These are phyloP conservation scores for Metschnikowia bowlesiae DNA, from an alignment of 805 yeast genomes.

Conservation along the genomic window DNA sequence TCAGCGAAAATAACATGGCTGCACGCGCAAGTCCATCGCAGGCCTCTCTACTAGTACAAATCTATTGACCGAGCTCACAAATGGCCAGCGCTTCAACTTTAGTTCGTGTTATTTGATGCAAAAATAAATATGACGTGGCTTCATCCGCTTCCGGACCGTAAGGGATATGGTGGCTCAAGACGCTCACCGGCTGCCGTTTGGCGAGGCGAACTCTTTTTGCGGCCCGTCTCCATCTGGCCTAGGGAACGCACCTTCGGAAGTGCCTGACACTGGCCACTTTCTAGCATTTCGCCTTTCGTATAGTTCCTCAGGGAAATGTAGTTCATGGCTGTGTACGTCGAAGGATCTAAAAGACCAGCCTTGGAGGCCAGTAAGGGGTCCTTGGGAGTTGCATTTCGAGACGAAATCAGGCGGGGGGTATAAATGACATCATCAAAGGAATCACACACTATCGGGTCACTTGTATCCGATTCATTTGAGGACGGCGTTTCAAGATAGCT, in stretches of 20 bases:
- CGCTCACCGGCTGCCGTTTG: neutral
- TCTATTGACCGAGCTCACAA: neutral
- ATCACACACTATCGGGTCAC: neutral
- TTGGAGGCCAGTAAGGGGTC: neutral
- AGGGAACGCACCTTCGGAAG: conserved; percentile 2
- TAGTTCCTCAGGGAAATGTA: neutral
- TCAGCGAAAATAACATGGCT: neutral
- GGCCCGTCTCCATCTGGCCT: conserved; percentile 1
- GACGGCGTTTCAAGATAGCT: neutral
- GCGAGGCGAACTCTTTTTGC: neutral
- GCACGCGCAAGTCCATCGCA: neutral
- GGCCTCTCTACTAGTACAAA: neutral
- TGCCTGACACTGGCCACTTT: neutral
- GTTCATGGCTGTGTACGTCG: neutral
- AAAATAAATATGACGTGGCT: neutral
- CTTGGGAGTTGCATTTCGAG: conserved; percentile 1
- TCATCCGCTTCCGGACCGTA: neutral
- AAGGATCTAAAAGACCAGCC: neutral
- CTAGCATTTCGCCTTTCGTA: neutral
- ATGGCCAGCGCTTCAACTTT: too few species aligned
- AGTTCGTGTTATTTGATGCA: neutral
- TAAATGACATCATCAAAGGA: neutral
- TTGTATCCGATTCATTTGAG: neutral
- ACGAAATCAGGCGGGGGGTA: neutral
- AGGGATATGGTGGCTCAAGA: conserved; percentile 1